These are phyloP conservation scores for Sporothrix protearum DNA, from an alignment of 2,329 filamentous ascomycete genomes.

Conservation along the genomic window DNA sequence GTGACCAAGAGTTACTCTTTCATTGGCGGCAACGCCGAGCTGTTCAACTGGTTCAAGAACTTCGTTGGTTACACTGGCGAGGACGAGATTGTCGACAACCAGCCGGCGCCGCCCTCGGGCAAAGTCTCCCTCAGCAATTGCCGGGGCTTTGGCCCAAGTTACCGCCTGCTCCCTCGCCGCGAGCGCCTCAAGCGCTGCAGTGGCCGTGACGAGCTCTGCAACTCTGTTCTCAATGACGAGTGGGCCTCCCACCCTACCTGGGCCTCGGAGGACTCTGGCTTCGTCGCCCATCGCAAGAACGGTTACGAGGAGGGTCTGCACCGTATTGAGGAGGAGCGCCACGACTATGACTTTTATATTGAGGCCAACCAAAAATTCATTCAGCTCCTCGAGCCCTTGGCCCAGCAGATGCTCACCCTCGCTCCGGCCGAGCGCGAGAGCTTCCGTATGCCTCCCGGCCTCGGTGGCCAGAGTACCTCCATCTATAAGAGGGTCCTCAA, in stretches of 20 bases:
- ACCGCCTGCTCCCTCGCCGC: conserved; percentile 80
- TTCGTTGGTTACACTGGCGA: conserved; percentile 76
- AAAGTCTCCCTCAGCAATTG: conserved; percentile 94
- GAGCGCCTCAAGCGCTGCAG: conserved; percentile 90
- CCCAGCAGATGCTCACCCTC: conserved; percentile 83
- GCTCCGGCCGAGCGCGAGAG: conserved; percentile 64
- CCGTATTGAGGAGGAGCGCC: conserved; percentile 93
- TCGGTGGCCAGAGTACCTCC: conserved; percentile 89
- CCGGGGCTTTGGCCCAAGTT: conserved; percentile 91
- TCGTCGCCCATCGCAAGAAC: conserved; percentile 97
- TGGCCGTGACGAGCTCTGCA: conserved; percentile 90
- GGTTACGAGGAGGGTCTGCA: conserved; percentile 91
- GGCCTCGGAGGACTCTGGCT: conserved; percentile 96
- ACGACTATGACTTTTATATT: conserved; percentile 98
- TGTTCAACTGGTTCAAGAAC: conserved; percentile 83
- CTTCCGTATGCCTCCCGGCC: conserved; percentile 76
- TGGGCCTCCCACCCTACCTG: conserved; percentile 99
- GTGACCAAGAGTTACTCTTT: conserved; percentile 80
- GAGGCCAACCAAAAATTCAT: conserved; percentile 93
- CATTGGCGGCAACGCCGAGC: conserved; percentile 80
- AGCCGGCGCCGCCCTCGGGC: conserved; percentile 69
- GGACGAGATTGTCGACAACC: conserved; percentile 75
- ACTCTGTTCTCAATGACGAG: conserved; percentile 89
- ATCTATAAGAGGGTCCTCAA: conserved; percentile 97
- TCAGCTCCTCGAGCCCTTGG: conserved; percentile 90